A percentile compares a stretch with the other conserved stretches of the same genome.
Evolutionary conservation across 768 basidiomycete genomes (phyloP).

Genomic region (Lactifluus echinatus): DNA sequence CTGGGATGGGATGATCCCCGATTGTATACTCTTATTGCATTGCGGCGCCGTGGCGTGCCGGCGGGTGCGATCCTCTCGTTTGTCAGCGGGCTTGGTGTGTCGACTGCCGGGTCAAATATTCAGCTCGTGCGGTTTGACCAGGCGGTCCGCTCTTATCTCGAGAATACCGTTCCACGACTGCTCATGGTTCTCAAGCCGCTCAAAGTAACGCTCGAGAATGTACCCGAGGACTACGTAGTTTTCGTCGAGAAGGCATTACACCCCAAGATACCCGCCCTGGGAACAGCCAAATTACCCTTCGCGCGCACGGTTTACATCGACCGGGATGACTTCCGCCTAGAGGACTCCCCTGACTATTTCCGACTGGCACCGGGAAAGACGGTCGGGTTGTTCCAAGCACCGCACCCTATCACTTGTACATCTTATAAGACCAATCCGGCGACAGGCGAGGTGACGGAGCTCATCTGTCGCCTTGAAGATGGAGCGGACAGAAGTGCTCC

Average conservation of each 20-base stretch:
- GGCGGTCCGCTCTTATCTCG: slow-evolving; percentile 78
- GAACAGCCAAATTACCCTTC: slow-evolving; percentile 74
- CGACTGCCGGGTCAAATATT: slow-evolving; percentile 74
- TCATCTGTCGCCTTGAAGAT: slow-evolving; percentile 73
- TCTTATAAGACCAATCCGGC: slow-evolving; percentile 70
- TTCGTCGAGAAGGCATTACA: slow-evolving; percentile 89
- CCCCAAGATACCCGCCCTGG: slow-evolving; percentile 86
- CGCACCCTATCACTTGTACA: slow-evolving; percentile 87
- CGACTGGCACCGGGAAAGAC: slow-evolving; percentile 96
- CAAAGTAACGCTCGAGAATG: slow-evolving; percentile 85
- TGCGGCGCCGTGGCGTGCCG: slow-evolving; percentile 92
- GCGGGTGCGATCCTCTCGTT: slow-evolving; percentile 92
- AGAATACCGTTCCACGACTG: slow-evolving; percentile 77
- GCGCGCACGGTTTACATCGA: slow-evolving; percentile 90
- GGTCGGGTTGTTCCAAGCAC: slow-evolving; percentile 91
- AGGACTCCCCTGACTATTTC: slow-evolving; percentile 94
- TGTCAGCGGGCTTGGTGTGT: slow-evolving; percentile 91
- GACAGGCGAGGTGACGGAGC: slow-evolving; percentile 68
- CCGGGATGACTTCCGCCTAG: slow-evolving; percentile 81
- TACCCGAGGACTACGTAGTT: slow-evolving; percentile 75
- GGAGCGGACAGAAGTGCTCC: slow-evolving; percentile 34
- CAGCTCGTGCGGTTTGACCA: slow-evolving; percentile 88
- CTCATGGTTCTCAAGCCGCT: slow-evolving; percentile 88
- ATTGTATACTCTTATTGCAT: slow-evolving; percentile 91
- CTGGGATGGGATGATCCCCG: slow-evolving; percentile 96